Evolutionary conservation across 306 rosid species (phyloP).

Genomic region (Styphnolobium japonicum): DNA sequence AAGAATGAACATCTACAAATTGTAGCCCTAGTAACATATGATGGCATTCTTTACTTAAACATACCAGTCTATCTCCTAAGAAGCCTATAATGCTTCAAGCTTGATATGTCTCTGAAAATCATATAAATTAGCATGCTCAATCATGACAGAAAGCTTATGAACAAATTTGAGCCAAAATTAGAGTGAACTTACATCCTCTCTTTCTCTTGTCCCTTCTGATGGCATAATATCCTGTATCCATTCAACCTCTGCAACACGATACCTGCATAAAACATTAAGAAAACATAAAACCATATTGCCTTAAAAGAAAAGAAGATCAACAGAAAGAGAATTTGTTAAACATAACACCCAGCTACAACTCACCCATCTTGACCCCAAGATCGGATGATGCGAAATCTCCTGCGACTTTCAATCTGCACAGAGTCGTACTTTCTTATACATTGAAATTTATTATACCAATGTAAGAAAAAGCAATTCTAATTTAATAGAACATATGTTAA

Average conservation of each 20-base stretch:
- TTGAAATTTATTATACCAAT: neutral
- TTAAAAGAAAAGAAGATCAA: conserved; percentile 13
- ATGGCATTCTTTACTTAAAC: neutral
- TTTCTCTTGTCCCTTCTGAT: conserved; percentile 70
- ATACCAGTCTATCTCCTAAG: conserved; percentile 2
- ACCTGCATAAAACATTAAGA: conserved; percentile 52
- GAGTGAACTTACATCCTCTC: conserved; percentile 56
- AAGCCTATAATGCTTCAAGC: conserved; percentile 1
- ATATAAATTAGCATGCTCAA: neutral
- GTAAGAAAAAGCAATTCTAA: neutral
- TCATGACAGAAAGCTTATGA: neutral
- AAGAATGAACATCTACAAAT: neutral
- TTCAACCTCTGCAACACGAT: conserved; percentile 93
- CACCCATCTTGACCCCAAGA: conserved; percentile 97
- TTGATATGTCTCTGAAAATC: neutral
- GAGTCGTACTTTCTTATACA: conserved; percentile 5
- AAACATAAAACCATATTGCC: conserved; percentile 8
- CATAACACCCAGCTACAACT: conserved; percentile 31
- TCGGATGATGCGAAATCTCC: conserved; percentile 69
- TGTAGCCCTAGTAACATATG: conserved; percentile 3
- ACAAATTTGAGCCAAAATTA: conserved; percentile 20
- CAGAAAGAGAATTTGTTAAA: neutral
- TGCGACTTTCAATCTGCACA: conserved; percentile 85
- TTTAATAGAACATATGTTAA: neutral
- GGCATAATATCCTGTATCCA: conserved; percentile 75